phyloP scores from a whole-genome alignment of 768 basidiomycete species.

The Trametes sanguinea region DNA sequence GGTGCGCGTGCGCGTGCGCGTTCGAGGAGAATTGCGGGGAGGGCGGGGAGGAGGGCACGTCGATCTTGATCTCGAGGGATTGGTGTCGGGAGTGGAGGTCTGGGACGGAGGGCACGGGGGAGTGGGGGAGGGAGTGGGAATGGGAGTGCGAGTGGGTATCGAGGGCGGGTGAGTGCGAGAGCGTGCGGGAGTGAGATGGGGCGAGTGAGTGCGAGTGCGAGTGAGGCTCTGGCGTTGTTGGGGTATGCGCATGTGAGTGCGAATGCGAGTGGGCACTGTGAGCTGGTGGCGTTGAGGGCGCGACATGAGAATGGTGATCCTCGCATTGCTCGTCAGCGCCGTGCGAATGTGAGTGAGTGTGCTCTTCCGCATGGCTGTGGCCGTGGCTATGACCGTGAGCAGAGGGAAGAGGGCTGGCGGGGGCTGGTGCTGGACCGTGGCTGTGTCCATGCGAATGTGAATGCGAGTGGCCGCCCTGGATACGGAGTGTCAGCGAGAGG shows the following conservation, averaged over 20 bases:
- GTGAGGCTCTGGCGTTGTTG: slow-evolving; percentile 16
- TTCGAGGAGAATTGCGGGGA: slow-evolving; percentile 30
- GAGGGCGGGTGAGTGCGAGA: slow-evolving; percentile 25
- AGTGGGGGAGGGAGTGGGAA: slow-evolving; percentile 28
- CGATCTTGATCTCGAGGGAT: slow-evolving; percentile 25
- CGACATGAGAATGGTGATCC: slow-evolving; percentile 9
- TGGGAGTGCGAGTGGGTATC: slow-evolving; percentile 22
- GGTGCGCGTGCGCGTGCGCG: slow-evolving; percentile 22
- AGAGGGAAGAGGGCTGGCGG: neutral
- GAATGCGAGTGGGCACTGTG: slow-evolving; percentile 11
- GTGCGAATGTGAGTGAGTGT: slow-evolving; percentile 21
- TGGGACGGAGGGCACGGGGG: slow-evolving; percentile 17
- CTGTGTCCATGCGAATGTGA: slow-evolving; percentile 36
- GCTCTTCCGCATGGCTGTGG: slow-evolving; percentile 1
- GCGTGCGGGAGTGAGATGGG: slow-evolving; percentile 29
- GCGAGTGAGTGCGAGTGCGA: slow-evolving; percentile 28
- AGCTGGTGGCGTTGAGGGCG: neutral
- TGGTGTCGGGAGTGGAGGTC: slow-evolving; percentile 24
- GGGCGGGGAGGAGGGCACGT: slow-evolving; percentile 25
- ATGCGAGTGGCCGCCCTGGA: slow-evolving; percentile 58
- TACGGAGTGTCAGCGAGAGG: neutral
- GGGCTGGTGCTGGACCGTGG: slow-evolving; percentile 14
- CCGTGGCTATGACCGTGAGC: neutral
- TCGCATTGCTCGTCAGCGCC: neutral
- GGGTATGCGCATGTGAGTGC: slow-evolving; percentile 22